These are phyloP conservation scores for Zizania palustris DNA, from an alignment of 202 grass and related monocot species.

Conservation along the genomic window DNA sequence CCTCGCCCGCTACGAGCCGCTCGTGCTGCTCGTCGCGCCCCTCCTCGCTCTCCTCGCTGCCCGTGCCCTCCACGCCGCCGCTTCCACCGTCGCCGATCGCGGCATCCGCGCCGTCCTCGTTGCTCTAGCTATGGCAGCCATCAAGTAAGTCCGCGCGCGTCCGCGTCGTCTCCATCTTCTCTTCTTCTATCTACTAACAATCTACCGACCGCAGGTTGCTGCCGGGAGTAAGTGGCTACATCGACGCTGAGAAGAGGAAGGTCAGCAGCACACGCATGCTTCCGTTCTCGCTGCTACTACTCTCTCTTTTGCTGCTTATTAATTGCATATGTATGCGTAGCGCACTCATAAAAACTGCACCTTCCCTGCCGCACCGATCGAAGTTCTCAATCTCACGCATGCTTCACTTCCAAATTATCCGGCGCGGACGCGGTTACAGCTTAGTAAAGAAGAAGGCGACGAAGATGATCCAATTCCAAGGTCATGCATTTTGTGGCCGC, in stretches of 20 bases:
- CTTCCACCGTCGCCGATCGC: constrained; percentile 52
- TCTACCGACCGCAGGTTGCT: constrained; percentile 59
- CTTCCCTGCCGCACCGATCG: too few species aligned
- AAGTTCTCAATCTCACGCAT: too few species aligned
- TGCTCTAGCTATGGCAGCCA: constrained; percentile 52
- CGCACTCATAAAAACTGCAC: too few species aligned
- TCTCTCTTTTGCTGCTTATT: too few species aligned
- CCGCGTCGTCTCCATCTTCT: neutral
- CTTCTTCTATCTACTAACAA: neutral
- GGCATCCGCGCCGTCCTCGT: constrained; percentile 58
- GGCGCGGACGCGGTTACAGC: too few species aligned
- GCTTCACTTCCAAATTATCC: too few species aligned
- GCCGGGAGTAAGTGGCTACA: constrained; percentile 73
- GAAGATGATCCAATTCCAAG: too few species aligned
- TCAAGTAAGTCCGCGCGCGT: constrained; percentile 43
- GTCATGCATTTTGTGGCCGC: too few species aligned
- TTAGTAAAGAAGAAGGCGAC: too few species aligned
- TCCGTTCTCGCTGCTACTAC: too few species aligned
- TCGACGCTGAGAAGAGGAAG: constrained; percentile 90
- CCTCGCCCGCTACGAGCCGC: constrained; percentile 74
- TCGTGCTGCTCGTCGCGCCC: constrained; percentile 65
- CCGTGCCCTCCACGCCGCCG: constrained; percentile 52
- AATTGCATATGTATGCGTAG: too few species aligned
- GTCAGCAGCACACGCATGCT: constrained; percentile 38
- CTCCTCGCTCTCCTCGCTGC: constrained; percentile 69